Percentiles rank a stretch among this genome's conserved stretches.
These are phyloP conservation scores for Elongisporangium anandrum DNA, from an alignment of 352 stramenopile genomes.

Conservation along the genomic window DNA sequence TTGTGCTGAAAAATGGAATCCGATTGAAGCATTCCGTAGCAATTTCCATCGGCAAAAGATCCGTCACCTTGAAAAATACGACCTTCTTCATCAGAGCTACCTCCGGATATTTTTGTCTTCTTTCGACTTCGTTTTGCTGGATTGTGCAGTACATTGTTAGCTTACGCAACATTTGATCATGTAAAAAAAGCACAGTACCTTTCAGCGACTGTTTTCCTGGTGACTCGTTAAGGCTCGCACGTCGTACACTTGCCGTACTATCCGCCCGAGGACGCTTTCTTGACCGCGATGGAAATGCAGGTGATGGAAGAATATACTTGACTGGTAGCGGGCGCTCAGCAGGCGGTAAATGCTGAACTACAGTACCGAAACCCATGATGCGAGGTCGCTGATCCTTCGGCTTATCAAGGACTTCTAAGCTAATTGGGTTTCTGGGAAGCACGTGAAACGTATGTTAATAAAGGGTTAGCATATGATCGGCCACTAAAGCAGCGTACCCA, in stretches of 20 bases:
- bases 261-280: conserved; percentile 65
- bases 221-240: background rate
- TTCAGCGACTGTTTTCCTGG: conserved; percentile 1
- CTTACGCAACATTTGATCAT: no score
- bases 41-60: conserved; percentile 21
- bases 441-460: background rate
- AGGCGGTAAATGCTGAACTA: conserved; percentile 68
- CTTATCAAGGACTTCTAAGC: conserved; percentile 73
- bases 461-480: background rate
- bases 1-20: conserved; percentile 35
- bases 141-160: conserved; percentile 10
- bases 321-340: conserved; percentile 57
- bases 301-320: conserved; percentile 63
- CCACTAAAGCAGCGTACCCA: conserved; percentile 28
- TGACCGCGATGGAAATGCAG: conserved; percentile 67
- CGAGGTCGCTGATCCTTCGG: conserved; percentile 68
- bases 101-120: conserved; percentile 16
- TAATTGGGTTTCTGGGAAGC: conserved; percentile 54
- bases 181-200: conserved; percentile 6
- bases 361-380: conserved; percentile 83
- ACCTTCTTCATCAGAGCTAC: conserved; percentile 6
- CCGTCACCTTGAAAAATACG: conserved; percentile 46
- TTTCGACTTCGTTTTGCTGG: conserved; percentile 9
- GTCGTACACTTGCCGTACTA: conserved; percentile 9
- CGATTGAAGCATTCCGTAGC: background rate